Conservation (phyloP, 345 rosid genomes). For the Anacardium occidentale region DNA sequence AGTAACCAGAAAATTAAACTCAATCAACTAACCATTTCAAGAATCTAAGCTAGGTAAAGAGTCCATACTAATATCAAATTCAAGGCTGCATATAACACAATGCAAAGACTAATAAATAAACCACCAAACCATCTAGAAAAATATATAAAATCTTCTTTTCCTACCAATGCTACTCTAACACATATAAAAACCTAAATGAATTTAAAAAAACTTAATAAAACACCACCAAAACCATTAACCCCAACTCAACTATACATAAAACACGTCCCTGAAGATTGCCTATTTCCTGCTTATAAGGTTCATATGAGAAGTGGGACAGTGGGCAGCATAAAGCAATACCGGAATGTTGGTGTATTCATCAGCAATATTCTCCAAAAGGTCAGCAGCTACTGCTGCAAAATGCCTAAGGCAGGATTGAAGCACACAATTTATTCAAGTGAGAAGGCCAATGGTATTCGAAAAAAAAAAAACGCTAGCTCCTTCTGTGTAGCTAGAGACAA, state of each 20-base stretch:
- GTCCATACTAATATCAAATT: neutral
- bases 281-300: conserved; percentile 44
- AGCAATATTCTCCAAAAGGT: conserved; percentile 71
- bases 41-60: neutral
- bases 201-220: neutral
- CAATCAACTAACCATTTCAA: neutral
- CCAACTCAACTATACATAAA: neutral
- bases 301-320: conserved; percentile 50
- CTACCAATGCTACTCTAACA: neutral
- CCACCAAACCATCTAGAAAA: neutral
- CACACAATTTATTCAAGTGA: neutral
- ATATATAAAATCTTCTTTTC: neutral
- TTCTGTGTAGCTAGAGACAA: neutral
- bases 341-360: conserved; percentile 79
- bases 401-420: neutral
- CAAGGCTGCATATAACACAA: neutral
- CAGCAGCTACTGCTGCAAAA: conserved; percentile 75
- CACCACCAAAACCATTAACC: conserved; percentile 2
- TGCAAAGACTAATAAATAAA: neutral
- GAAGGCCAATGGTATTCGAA: neutral
- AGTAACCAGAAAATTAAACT: no score
- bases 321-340: conserved; percentile 63
- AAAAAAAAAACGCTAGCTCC: neutral
- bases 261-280: conserved; percentile 39
- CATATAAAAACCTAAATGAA: neutral